Percentiles rank a stretch among this genome's conserved stretches.
These are phyloP conservation scores for Dothiorella sarmentorum DNA, from an alignment of 2,329 filamentous ascomycete genomes.

Conservation along the genomic window DNA sequence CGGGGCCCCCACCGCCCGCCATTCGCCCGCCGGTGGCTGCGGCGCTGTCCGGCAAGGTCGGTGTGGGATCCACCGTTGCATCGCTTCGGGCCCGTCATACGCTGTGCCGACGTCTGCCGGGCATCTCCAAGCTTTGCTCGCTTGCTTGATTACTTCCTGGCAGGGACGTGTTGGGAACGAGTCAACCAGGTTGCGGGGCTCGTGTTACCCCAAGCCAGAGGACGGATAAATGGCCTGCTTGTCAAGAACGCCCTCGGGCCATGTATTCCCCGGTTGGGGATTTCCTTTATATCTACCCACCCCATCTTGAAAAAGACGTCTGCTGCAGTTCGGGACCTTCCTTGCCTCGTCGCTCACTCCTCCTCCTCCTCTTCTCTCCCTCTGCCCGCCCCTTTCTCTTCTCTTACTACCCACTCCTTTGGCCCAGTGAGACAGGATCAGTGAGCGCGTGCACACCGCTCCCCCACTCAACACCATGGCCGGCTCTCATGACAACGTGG, in stretches of 20 bases:
- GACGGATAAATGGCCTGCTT: constrained; percentile 1
- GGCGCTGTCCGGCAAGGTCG: constrained; percentile 1
- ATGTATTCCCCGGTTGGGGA: not conserved
- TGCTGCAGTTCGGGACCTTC: not conserved
- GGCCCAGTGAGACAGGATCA: not conserved
- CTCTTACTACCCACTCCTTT: not conserved
- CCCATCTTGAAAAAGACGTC: not conserved
- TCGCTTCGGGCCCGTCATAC: constrained; percentile 1
- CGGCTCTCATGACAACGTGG: not conserved
- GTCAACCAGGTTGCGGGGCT: not conserved
- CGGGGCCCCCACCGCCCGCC: not conserved
- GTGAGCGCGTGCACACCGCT: not conserved
- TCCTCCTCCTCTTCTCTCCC: not conserved
- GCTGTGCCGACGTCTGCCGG: not conserved
- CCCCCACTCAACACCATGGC: not conserved
- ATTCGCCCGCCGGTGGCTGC: not conserved
- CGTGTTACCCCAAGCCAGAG: not conserved
- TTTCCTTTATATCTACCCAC: constrained; percentile 8
- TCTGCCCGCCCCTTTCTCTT: not conserved
- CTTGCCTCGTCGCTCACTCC: not conserved
- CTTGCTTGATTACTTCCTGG: not conserved
- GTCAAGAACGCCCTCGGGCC: not conserved
- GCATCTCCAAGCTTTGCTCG: not conserved
- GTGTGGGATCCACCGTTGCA: not conserved
- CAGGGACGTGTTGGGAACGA: not conserved